Evolutionary conservation across 768 basidiomycete species (phyloP), one percentile per base, ranked within the genome.

Genomic region (Tulasnella sp.): DNA sequence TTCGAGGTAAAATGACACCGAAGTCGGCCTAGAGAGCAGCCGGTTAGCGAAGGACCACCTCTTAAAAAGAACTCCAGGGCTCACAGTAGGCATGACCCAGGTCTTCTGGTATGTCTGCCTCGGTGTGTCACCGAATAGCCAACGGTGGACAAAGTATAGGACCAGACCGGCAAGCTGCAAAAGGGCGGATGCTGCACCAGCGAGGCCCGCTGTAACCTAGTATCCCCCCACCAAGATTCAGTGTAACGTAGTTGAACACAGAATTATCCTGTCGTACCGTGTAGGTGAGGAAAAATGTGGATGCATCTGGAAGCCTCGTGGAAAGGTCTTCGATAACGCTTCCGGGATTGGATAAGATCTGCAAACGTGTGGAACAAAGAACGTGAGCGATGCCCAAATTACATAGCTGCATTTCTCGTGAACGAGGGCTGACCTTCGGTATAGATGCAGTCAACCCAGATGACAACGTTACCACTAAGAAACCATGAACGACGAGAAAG

Each of bases 401-500:
- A n/a, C n/a, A n/a, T 18, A n/a, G 83, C 79, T 26, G 79, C n/a
- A 80, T 67, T 85, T 81, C 3, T 77, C 75, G 7, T 80, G 80
- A 29, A 83, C 78, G 5, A 32, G 51, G n/a, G 7, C 29, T 35
- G 83, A 83, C 57, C 80, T 80, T 78, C 5, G 80, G 42, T 11
- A 81, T 80, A 26, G 85, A 83, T 15, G 85, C 83, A 82, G 90
- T 88, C 51, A 92, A 83, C 55, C 90, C 89, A 32, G 90, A 90
- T 11, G 88, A 86, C 69, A 92, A 82, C 2, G 91, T 92, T 61
- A 91, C 90, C 80, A 91, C 87, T 77, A 93, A 85, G 86, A 93
- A 93, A 79, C 91, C 91, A 82, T 92, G 91, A 39, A 88, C 85
- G 72, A 91, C 84, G 37, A 91, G 86, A 84, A 92, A 91, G 78